A percentile compares a stretch with the other conserved stretches of the same genome.
These are phyloP conservation scores for Alloteropsis angusta DNA, from an alignment of 202 grass and related monocot genomes.

Conservation along the genomic window DNA sequence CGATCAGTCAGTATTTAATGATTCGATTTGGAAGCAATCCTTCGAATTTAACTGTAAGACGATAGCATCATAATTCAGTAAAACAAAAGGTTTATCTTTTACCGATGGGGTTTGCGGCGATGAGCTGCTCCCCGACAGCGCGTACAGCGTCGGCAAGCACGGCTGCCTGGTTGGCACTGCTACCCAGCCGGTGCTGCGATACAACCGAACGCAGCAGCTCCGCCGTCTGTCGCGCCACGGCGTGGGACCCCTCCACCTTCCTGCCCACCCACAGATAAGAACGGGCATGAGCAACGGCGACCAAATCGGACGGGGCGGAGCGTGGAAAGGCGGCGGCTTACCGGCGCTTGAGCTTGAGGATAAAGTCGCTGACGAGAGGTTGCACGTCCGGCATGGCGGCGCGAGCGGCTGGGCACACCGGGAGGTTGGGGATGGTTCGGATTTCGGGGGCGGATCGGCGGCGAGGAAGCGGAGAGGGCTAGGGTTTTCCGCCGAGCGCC, in stretches of 20 bases:
- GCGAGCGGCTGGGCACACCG: neutral
- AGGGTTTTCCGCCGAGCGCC: constrained; percentile 39
- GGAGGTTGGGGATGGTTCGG: neutral
- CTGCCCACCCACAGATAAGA: constrained; percentile 22
- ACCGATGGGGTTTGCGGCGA: constrained; percentile 78
- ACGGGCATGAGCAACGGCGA: neutral
- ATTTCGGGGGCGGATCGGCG: constrained; percentile 18
- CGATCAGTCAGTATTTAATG: neutral
- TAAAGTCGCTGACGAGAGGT: constrained; percentile 67
- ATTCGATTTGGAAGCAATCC: neutral
- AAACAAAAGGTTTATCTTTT: neutral
- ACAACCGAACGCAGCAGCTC: constrained; percentile 83
- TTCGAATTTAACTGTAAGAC: neutral
- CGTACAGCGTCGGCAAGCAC: constrained; percentile 56
- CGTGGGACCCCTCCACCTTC: constrained; percentile 83
- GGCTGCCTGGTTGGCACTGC: constrained; percentile 63
- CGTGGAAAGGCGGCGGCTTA: neutral
- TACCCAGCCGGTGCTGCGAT: constrained; percentile 68
- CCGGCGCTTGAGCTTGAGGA: constrained; percentile 78
- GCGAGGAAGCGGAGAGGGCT: constrained; percentile 25
- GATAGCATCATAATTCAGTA: neutral
- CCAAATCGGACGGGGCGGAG: neutral
- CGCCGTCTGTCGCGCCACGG: constrained; percentile 70
- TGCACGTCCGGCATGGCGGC: constrained; percentile 72
- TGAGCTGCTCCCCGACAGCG: constrained; percentile 78